phyloP scores from a whole-genome alignment of 2,329 filamentous ascomycete genomes.

The Xylaria sp. region DNA sequence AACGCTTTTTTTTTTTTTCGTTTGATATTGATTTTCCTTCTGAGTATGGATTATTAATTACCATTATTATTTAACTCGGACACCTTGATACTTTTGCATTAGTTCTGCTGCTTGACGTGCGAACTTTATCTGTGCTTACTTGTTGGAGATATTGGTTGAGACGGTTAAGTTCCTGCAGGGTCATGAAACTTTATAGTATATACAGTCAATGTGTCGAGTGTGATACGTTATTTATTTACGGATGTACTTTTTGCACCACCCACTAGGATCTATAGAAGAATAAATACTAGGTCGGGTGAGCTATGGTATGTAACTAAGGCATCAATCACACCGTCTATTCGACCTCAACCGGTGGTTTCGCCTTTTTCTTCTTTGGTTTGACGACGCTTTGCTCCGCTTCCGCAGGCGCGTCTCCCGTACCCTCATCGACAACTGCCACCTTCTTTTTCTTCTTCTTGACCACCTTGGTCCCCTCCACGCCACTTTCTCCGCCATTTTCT shows the following conservation, averaged over 20 bases:
- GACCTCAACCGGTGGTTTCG: conserved; percentile 47
- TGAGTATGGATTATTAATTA: not conserved
- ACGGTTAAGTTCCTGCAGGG: no score
- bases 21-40: not conserved
- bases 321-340: conserved; percentile 36
- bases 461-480: conserved; percentile 23
- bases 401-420: conserved; percentile 36
- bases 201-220: not conserved
- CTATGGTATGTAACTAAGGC: not conserved
- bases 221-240: conserved; percentile 25
- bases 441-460: conserved; percentile 56
- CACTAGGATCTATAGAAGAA: not conserved
- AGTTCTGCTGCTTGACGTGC: not conserved
- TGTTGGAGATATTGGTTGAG: no score
- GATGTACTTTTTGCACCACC: conserved; percentile 5
- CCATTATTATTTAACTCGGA: not conserved
- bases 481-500: conserved; percentile 16
- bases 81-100: no score
- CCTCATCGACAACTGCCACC: conserved; percentile 55
- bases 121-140: not conserved
- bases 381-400: conserved; percentile 39
- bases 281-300: not conserved
- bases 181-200: not conserved
- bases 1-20: not conserved
- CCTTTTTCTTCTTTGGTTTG: conserved; percentile 62